A percentile compares a stretch with the other conserved stretches of the same genome.
phyloP scores from a whole-genome alignment of 257 asterid species.

The Osmanthus fragrans region DNA sequence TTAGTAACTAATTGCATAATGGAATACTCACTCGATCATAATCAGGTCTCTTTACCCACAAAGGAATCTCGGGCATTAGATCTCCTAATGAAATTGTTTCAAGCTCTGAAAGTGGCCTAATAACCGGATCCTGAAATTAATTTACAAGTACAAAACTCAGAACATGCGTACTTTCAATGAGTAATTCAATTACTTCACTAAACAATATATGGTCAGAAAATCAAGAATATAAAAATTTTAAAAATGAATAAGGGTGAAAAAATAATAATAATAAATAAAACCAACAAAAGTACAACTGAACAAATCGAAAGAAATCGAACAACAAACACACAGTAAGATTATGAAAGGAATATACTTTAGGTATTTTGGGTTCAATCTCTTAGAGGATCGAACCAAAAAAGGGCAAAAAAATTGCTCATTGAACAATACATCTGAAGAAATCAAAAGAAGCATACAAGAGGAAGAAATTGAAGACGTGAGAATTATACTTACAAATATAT shows the following conservation, averaged over 20 bases:
- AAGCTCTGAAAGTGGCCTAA: conserved; percentile 52
- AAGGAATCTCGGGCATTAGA: conserved; percentile 75
- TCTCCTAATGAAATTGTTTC: conserved; percentile 56
- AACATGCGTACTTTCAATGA: background rate
- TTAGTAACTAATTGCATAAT: background rate
- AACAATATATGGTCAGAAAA: background rate
- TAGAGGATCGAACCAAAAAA: too few species aligned
- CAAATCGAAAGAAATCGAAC: too few species aligned
- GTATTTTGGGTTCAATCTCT: too few species aligned
- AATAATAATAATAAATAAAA: too few species aligned
- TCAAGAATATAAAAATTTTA: background rate
- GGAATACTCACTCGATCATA: conserved; percentile 64
- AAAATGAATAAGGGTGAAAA: background rate
- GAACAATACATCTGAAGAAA: too few species aligned
- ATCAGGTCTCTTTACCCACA: conserved; percentile 87
- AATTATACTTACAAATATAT: too few species aligned
- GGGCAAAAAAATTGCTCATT: too few species aligned
- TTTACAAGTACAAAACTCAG: conserved; percentile 16
- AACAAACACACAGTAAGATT: too few species aligned
- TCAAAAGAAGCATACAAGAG: too few species aligned
- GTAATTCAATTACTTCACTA: background rate
- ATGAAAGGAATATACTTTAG: too few species aligned
- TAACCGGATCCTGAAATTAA: conserved; percentile 47
- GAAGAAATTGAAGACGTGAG: too few species aligned
- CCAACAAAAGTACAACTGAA: too few species aligned